Percentiles rank a stretch among this genome's conserved stretches.
These are phyloP conservation scores for Pseudogymnoascus sp. DNA, from an alignment of 2,329 filamentous ascomycete genomes.

Conservation along the genomic window DNA sequence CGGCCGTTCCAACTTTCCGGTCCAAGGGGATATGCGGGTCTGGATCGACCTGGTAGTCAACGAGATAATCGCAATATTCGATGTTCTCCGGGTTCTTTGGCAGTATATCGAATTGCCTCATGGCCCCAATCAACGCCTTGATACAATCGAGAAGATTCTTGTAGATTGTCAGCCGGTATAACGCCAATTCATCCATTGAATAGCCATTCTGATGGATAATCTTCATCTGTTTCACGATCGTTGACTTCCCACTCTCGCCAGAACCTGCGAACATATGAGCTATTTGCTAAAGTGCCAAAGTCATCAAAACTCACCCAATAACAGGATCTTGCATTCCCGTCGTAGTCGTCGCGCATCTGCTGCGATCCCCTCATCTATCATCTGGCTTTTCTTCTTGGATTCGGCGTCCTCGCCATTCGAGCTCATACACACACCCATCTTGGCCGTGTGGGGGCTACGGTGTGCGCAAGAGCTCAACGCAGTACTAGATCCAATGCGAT, in stretches of 20 bases:
- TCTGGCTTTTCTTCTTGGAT: slow-evolving; percentile 92
- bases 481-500: slow-evolving; percentile 2
- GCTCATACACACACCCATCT: slow-evolving; percentile 93
- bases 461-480: neutral
- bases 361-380: slow-evolving; percentile 87
- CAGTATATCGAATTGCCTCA: slow-evolving; percentile 84
- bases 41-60: slow-evolving; percentile 82
- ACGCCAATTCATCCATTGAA: slow-evolving; percentile 81
- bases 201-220: slow-evolving; percentile 99
- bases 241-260: slow-evolving; percentile 97
- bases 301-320: slow-evolving; percentile 61
- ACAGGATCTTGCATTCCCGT: slow-evolving; percentile 96
- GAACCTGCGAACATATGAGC: slow-evolving; percentile 53
- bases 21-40: slow-evolving; percentile 83
- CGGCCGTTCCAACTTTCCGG: slow-evolving; percentile 68
- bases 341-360: slow-evolving; percentile 88
- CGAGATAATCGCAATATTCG: slow-evolving; percentile 67
- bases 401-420: slow-evolving; percentile 72
- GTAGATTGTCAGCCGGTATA: slow-evolving; percentile 94
- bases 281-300: slow-evolving; percentile 19
- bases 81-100: slow-evolving; percentile 63
- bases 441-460: slow-evolving; percentile 25
- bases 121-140: slow-evolving; percentile 82
- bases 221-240: slow-evolving; percentile 99
- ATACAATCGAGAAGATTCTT: slow-evolving; percentile 97